phyloP scores from a whole-genome alignment of 768 basidiomycete genomes.

The Rhizopogon vulgaris region DNA sequence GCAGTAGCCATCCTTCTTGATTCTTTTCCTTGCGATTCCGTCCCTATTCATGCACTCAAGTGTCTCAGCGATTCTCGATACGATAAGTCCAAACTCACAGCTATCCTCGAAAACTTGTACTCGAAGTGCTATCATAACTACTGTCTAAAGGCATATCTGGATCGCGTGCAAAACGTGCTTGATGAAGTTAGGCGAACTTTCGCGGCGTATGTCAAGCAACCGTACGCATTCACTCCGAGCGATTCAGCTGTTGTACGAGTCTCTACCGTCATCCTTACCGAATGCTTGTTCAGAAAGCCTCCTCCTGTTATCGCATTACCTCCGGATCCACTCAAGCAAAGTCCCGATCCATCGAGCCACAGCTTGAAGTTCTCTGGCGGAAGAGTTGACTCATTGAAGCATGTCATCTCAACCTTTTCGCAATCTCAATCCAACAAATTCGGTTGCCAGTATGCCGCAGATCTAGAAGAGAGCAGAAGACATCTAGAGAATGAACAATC shows the following conservation, averaged over 20 bases:
- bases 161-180: constrained; percentile 9
- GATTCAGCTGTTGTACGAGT: neutral
- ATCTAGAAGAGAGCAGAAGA: constrained; percentile 8
- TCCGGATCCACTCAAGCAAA: neutral
- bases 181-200: neutral
- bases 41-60: neutral
- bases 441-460: constrained; percentile 7
- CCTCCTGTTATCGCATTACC: neutral
- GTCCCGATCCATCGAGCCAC: neutral
- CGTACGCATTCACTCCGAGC: neutral
- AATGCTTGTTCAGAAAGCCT: neutral
- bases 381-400: neutral
- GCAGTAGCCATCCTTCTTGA: neutral
- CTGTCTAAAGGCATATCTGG: constrained; percentile 7
- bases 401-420: neutral
- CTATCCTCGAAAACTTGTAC: constrained; percentile 3
- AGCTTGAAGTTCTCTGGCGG: neutral
- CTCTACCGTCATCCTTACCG: neutral
- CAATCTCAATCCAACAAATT: neutral
- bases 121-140: constrained; percentile 11
- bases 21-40: constrained; percentile 11
- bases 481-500: constrained; percentile 5
- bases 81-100: neutral
- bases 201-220: neutral
- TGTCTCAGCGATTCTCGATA: constrained; percentile 1